A percentile compares a stretch with the other conserved stretches of the same genome.
Evolutionary conservation across 2,329 filamentous ascomycete genomes (phyloP).

Genomic region (Colletotrichum sp.): DNA sequence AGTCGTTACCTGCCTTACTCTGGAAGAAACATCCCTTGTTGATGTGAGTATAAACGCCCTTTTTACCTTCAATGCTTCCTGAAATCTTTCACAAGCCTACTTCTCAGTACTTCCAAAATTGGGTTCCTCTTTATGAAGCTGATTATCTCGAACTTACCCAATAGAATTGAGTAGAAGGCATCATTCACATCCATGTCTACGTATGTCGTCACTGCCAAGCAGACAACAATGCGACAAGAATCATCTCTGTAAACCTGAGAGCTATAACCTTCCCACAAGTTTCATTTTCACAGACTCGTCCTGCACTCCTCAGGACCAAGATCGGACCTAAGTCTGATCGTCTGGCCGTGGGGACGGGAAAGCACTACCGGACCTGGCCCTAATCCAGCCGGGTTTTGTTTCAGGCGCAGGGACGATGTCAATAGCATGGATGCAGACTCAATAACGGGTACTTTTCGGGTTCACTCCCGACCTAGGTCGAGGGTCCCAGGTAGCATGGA

Average conservation of each 20-base stretch:
- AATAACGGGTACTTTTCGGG: not conserved
- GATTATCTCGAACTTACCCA: rapidly evolving
- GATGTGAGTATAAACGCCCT: too few relatives aligned
- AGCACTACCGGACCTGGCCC: not conserved
- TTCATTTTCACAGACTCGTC: not conserved
- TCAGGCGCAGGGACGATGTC: too few relatives aligned
- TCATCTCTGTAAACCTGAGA: not conserved
- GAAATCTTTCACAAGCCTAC: too few relatives aligned
- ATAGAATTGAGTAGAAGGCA: too few relatives aligned
- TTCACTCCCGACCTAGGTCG: not conserved
- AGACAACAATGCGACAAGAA: not conserved
- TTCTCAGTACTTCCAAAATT: too few relatives aligned
- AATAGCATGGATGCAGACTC: too few relatives aligned
- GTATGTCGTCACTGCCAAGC: too few relatives aligned
- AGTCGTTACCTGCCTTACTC: too few relatives aligned
- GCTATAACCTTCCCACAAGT: not conserved
- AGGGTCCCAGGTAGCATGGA: not conserved
- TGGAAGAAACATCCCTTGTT: too few relatives aligned
- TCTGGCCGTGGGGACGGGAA: not conserved
- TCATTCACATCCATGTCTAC: too few relatives aligned
- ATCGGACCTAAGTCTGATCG: not conserved
- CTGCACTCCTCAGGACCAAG: not conserved
- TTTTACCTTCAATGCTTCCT: too few relatives aligned
- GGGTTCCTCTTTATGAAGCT: too few relatives aligned
- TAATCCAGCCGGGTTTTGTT: not conserved